Base-by-base conservation (phyloP, 257 asterid species). In the Forsythia viridissima region DNA sequence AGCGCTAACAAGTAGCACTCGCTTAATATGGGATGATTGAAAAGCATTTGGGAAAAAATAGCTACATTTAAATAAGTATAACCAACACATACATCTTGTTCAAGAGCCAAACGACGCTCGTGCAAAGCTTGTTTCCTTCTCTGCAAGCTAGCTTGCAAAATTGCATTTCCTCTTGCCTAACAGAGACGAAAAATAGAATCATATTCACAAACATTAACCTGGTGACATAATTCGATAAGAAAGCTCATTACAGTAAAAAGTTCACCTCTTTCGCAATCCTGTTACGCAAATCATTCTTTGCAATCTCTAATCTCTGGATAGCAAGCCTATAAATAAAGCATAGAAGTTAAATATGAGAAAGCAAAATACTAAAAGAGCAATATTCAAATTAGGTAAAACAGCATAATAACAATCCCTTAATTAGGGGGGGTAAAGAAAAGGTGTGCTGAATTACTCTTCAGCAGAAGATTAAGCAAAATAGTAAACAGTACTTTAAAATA, bases 71-170 rank as follows among this genome's bases (percentile, higher is more conserved):
- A 24, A 4, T 2, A 1, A 57, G 66, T 57, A 6, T n/a, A 24
- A 36, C 39, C 71, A 78, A 51, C 21, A 76, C 90, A 76, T 87
- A 94, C 98, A 90, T 94, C 98, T 86, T 94, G 98, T 88, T 94
- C 98, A 79, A 94, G 98, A 18, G 97, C 93, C 89, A 94, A 88
- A 55, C 94, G 97, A 15, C 97, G 97, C 88, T 94, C 97, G 73
- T 90, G 96, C 91, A 94, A 87, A 80, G 97, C 97, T 86, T 92
- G 97, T 81, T 94, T 94, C 90, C 98, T 84, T 82, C 97, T 91
- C 87, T 94, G 97, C 90, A 94, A 87, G 88, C 98, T 94, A 79
- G 97, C 97, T 87, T 94, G 98, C 86, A 94, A 83, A 78, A 94
- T 94, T 59, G 97, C 97, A 84, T 94, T 94, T 78, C 94, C 97